Conservation (phyloP, 768 basidiomycete species). For the Serendipita vermifera region DNA sequence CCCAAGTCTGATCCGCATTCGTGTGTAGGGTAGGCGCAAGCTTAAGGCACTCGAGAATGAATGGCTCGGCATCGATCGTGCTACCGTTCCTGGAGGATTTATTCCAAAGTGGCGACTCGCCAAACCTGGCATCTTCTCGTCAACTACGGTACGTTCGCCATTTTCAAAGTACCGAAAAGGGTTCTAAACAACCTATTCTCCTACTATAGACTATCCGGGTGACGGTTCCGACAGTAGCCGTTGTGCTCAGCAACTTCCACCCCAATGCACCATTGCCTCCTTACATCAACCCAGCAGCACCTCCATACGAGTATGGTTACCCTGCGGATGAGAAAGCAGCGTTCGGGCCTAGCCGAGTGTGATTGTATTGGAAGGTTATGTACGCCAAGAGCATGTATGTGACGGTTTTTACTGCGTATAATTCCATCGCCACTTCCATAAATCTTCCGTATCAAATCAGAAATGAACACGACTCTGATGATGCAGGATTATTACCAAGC, state of each 20-base stretch:
- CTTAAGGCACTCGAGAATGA: background rate
- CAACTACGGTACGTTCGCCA: background rate
- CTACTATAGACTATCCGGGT: conserved; percentile 4
- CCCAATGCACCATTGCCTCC: conserved; percentile 4
- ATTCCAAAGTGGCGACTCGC: background rate
- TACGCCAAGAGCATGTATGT: background rate
- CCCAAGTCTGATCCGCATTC: too few species aligned
- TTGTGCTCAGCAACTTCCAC: background rate
- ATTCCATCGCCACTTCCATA: background rate
- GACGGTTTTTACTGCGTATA: background rate
- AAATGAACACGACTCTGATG: background rate
- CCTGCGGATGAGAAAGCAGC: conserved; percentile 5
- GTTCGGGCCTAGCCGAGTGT: background rate
- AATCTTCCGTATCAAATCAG: background rate
- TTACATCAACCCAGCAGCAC: background rate
- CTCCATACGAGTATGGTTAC: conserved; percentile 1
- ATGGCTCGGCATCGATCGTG: background rate
- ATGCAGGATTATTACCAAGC: background rate
- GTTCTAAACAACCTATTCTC: too few species aligned
- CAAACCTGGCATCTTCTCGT: conserved; percentile 4
- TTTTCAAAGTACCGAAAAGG: too few species aligned
- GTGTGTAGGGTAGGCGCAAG: background rate
- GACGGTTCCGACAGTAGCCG: background rate
- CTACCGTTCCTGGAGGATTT: background rate
- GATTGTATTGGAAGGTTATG: background rate